These are phyloP conservation scores for Pseudopithomyces chartarum DNA, from an alignment of 2,329 filamentous ascomycete genomes.

Conservation along the genomic window DNA sequence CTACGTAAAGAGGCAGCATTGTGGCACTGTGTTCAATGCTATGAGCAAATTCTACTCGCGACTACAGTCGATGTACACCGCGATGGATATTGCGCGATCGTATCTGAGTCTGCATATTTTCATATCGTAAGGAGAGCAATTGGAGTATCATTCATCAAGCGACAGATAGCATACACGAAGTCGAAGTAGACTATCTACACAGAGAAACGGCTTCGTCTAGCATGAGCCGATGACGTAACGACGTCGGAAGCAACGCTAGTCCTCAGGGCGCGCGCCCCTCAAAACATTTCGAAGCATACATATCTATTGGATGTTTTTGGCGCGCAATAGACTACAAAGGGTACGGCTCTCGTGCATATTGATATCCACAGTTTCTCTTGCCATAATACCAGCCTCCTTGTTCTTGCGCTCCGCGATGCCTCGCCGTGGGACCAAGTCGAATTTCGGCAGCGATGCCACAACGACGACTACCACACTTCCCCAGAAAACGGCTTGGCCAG, in stretches of 20 bases:
- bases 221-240: not conserved
- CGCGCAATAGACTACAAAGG: not conserved
- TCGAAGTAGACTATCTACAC: no score
- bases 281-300: not conserved
- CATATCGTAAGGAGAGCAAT: no score
- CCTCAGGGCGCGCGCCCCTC: not conserved
- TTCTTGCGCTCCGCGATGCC: constrained; percentile 29
- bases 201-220: no score
- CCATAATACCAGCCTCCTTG: not conserved
- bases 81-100: no score
- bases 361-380: not conserved
- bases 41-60: no score
- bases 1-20: no score
- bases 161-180: no score
- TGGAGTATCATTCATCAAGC: no score
- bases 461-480: constrained; percentile 44
- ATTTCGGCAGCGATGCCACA: constrained; percentile 20
- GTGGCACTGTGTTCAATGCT: no score
- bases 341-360: not conserved
- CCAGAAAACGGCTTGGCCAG: constrained; percentile 48
- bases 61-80: no score
- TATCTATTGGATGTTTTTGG: not conserved
- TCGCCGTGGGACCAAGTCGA: constrained; percentile 29
- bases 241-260: not conserved
- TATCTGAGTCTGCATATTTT: no score